phyloP scores from a whole-genome alignment of 1,139 yeast genomes.

The Pichia norvegensis region DNA sequence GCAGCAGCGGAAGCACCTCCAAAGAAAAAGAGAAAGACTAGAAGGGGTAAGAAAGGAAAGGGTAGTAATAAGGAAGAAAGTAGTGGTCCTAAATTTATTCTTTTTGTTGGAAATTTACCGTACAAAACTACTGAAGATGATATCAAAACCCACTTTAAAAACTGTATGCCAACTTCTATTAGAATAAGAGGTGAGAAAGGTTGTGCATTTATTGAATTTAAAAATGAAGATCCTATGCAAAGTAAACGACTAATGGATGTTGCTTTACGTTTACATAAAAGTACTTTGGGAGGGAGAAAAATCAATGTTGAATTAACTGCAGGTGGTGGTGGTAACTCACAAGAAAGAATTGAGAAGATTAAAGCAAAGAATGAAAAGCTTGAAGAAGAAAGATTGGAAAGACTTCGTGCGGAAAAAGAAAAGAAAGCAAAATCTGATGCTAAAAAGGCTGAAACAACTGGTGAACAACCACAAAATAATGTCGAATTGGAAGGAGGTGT shows the following conservation, averaged over 20 bases:
- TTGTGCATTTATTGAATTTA: conserved; percentile 84
- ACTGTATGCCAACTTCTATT: conserved; percentile 62
- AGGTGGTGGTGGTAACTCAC: conserved; percentile 95
- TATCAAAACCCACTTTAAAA: conserved; percentile 64
- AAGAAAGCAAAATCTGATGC: conserved; percentile 24
- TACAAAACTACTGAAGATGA: conserved; percentile 58
- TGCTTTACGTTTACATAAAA: conserved; percentile 77
- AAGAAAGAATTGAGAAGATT: conserved; percentile 60
- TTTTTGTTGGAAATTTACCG: conserved; percentile 92
- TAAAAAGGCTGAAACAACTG: conserved; percentile 10
- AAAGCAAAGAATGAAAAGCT: conserved; percentile 71
- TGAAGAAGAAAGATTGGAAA: conserved; percentile 52
- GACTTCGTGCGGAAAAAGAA: conserved; percentile 35
- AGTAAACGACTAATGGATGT: conserved; percentile 75
- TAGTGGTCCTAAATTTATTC: conserved; percentile 62
- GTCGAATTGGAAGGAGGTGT: conserved; percentile 31
- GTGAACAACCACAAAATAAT: conserved; percentile 1
- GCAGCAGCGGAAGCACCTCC: conserved; percentile 25
- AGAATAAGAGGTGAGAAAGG: conserved; percentile 81
- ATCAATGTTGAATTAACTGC: conserved; percentile 94
- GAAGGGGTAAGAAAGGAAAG: conserved; percentile 69
- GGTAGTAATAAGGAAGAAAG: conserved; percentile 27
- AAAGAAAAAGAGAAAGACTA: conserved; percentile 60
- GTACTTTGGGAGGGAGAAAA: conserved; percentile 56
- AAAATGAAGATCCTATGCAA: conserved; percentile 47